Evolutionary conservation across 148 eudicot species (phyloP), one percentile per base, ranked within the genome.

Genomic region (Camellia granthamiana): DNA sequence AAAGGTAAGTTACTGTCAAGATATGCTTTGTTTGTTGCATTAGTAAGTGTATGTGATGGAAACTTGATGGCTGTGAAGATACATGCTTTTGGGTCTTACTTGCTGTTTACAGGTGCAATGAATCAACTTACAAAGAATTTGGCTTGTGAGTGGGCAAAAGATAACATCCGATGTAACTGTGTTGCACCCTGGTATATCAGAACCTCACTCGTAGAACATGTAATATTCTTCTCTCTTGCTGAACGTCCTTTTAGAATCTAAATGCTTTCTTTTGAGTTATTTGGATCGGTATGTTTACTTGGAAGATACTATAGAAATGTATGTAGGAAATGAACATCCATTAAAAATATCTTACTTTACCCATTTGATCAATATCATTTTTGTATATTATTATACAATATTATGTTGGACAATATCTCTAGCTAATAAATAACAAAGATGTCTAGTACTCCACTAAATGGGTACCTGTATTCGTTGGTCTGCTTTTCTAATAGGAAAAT

Each of bases 91-190:
- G 15, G 65, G 55, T 82, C 49, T 49, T 38, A 19, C 79, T 84
- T 82, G 14, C 38, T 58, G 18, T 56, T 75, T 59, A 7, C 84
- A 92, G 98, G 87, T 75, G 96, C 98, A 67, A 87, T 94, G 4
- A 92, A 92, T 84, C 96, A 94, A 78, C 90, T 92, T 73, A 90
- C 98, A 0, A 90, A 83, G 82, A 90, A 92, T 72, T 87, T 94
- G 77, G 94, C 98, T 2, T 94, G 98, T 82, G 98, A 94, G 81
- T 94, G 98, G 98, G 96, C 98, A 38, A 90, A 90, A 80, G 96
- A 94, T 82, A 89, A 87, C 74, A 94, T 90, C 44, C 88, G 94
- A 52, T 84, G 87, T 70, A 94, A 94, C 71, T 64, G 84, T 69
- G 93, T 94, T 82, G 88, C 94, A 14, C 98, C 98, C 6, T 89